Percentiles rank a stretch among this genome's conserved stretches.
These are phyloP conservation scores for Grosmannia huntii DNA, from an alignment of 2,329 filamentous ascomycete genomes.

Conservation along the genomic window DNA sequence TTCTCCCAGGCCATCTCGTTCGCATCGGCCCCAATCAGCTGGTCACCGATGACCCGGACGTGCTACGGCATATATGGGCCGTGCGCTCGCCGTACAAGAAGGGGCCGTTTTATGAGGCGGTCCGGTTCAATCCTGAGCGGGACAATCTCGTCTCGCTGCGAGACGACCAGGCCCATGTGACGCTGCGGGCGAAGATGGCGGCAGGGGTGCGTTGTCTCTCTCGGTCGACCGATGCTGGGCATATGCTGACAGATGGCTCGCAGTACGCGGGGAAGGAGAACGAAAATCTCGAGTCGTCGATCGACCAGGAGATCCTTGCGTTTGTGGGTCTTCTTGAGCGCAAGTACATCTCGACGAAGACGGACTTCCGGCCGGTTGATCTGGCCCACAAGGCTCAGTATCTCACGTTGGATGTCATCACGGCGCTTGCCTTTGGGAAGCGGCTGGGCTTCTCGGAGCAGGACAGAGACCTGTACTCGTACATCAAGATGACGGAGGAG, in stretches of 20 bases:
- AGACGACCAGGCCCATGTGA: constrained; percentile 22
- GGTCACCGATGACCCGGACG: constrained; percentile 16
- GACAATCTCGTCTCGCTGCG: constrained; percentile 24
- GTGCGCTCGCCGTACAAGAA: constrained; percentile 24
- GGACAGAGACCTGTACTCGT: constrained; percentile 32
- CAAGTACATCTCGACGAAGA: constrained; percentile 22
- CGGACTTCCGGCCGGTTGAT: constrained; percentile 22
- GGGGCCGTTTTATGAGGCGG: constrained; percentile 23
- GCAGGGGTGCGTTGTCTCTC: constrained; percentile 22
- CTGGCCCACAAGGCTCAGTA: constrained; percentile 36
- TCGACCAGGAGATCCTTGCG: constrained; percentile 15
- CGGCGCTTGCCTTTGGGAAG: constrained; percentile 34
- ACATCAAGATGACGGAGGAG: constrained; percentile 23
- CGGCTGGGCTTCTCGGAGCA: constrained; percentile 32
- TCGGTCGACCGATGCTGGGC: background rate
- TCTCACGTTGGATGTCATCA: constrained; percentile 43
- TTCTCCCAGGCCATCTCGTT: constrained; percentile 12
- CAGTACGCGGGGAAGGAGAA: constrained; percentile 18
- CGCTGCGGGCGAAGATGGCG: constrained; percentile 30
- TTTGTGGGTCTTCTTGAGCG: constrained; percentile 27
- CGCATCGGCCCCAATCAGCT: constrained; percentile 17
- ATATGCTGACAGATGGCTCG: background rate
- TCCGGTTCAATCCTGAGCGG: constrained; percentile 22
- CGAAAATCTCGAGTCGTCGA: constrained; percentile 14
- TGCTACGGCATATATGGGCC: constrained; percentile 19